Evolutionary conservation across 2,329 filamentous ascomycete species (phyloP).

Genomic region (Colletotrichum navitas): DNA sequence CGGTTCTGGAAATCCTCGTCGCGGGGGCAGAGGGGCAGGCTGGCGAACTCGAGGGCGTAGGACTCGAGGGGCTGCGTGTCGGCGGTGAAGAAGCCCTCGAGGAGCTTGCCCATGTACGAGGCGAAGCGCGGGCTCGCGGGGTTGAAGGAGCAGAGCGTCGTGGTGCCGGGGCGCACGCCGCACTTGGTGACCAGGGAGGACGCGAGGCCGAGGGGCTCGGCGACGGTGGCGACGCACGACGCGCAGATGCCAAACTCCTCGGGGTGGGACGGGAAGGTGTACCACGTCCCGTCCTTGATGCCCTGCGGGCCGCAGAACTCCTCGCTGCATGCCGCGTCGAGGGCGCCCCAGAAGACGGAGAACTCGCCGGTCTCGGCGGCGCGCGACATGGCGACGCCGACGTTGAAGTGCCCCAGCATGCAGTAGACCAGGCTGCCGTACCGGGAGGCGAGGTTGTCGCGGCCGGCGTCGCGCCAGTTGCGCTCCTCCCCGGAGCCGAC

Average conservation of each 20-base stretch:
- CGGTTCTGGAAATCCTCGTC: conserved; percentile 44
- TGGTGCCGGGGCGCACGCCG: conserved; percentile 38
- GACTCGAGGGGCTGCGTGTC: conserved; percentile 46
- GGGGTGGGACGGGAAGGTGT: conserved; percentile 50
- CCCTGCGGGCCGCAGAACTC: conserved; percentile 50
- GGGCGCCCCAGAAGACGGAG: conserved; percentile 51
- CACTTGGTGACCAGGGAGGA: conserved; percentile 48
- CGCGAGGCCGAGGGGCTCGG: conserved; percentile 49
- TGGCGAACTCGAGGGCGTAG: conserved; percentile 49
- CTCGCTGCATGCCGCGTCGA: conserved; percentile 47
- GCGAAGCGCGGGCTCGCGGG: conserved; percentile 47
- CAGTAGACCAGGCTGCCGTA: conserved; percentile 45
- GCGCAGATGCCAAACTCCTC: conserved; percentile 52
- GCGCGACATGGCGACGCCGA: conserved; percentile 49
- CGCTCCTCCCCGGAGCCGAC: conserved; percentile 48
- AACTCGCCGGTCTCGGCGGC: conserved; percentile 49
- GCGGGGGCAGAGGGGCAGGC: conserved; percentile 47
- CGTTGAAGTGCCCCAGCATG: conserved; percentile 49
- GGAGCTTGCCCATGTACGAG: conserved; percentile 44
- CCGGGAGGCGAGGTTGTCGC: conserved; percentile 31
- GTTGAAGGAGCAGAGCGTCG: conserved; percentile 53
- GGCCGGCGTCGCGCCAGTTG: conserved; percentile 44
- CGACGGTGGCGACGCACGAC: conserved; percentile 51
- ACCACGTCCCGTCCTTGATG: conserved; percentile 50
- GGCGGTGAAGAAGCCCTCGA: conserved; percentile 49